Evolutionary conservation across 257 asterid species (phyloP), one percentile per base, ranked within the genome.

Genomic region (Handroanthus guayacan): DNA sequence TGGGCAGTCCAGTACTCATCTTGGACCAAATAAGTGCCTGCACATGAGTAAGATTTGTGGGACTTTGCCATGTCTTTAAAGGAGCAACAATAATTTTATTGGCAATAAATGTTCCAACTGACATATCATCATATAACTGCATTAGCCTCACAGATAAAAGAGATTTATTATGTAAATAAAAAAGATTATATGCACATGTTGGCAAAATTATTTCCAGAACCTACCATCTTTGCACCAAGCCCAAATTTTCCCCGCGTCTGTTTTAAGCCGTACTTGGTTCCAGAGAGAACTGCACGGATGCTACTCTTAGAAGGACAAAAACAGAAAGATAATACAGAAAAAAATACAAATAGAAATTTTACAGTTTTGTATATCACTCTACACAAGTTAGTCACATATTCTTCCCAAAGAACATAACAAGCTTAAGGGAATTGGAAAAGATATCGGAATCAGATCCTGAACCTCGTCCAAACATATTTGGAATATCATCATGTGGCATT

Each of bases 401-500:
- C 43, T 50, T 38, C 64, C 43, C 39, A 63, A 73, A 3, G 9
- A 51, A 67, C 50, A 48, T 44, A 79, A 57, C 41, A 16, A 31
- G 62, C n/a, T 13, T 34, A 50, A 66, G 8, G 39, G 57, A 50
- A 60, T 57, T n/a, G 48, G 8, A 54, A 63, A 41, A 69, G 41
- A n/a, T 38, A 55, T 31, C 76, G 63, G 66, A 56, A 81, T 79
- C 72, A 60, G 80, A 68, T 45, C 64, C 47, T 63, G 74, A 54
- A 93, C 98, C 98, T 93, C 98, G 85, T 52, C 98, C 98, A 84
- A 93, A 91, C 98, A 93, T 93, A 83, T 93, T 91, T 31, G 98
- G 98, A 76, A 93, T 93, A 87, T 93, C 98, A 75, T 93, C 98
- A 72, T 93, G 97, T 18, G 98, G 93, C 98, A 93, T 93, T 85